Evolutionary conservation across 192 early-diverging fungal genomes (phyloP).

Genomic region (Pilobolus umbonatus): DNA sequence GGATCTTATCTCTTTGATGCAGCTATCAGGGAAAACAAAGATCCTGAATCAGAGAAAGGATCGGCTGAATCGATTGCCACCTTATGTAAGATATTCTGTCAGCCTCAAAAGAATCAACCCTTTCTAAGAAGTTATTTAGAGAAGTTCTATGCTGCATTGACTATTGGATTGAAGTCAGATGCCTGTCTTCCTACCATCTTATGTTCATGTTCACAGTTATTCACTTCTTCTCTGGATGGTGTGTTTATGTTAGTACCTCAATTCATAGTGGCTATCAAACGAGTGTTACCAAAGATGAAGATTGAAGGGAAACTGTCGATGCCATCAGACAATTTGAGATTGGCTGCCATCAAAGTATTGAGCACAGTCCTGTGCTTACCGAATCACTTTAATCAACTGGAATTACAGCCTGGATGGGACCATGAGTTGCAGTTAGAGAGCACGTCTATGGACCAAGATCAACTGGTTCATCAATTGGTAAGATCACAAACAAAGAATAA

Average conservation of each 20-base stretch:
- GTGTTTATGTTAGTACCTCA: constrained; percentile 69
- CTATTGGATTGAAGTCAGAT: constrained; percentile 56
- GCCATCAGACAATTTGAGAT: constrained; percentile 60
- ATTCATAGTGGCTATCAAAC: constrained; percentile 62
- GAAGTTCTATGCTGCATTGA: constrained; percentile 64
- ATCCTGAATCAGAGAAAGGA: constrained; percentile 43
- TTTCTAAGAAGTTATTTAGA: constrained; percentile 68
- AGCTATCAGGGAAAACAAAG: constrained; percentile 29
- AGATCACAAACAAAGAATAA: constrained; percentile 11
- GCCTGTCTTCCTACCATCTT: constrained; percentile 66
- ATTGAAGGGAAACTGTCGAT: constrained; percentile 31
- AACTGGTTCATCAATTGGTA: constrained; percentile 49
- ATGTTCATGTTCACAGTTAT: constrained; percentile 53
- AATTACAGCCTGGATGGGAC: constrained; percentile 49
- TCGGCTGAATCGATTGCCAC: constrained; percentile 66
- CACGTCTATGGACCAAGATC: constrained; percentile 39
- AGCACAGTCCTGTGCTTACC: constrained; percentile 61
- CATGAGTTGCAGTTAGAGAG: constrained; percentile 41
- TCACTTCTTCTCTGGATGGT: constrained; percentile 65
- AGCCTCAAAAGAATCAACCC: constrained; percentile 49
- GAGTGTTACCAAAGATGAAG: constrained; percentile 49
- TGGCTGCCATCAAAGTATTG: constrained; percentile 59
- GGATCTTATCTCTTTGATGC: constrained; percentile 77
- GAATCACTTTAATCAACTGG: constrained; percentile 66
- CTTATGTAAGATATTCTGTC: constrained; percentile 71